Percentiles rank a stretch among this genome's conserved stretches.
phyloP scores from a whole-genome alignment of 345 rosid species.

The Mallotus nudiflorus region DNA sequence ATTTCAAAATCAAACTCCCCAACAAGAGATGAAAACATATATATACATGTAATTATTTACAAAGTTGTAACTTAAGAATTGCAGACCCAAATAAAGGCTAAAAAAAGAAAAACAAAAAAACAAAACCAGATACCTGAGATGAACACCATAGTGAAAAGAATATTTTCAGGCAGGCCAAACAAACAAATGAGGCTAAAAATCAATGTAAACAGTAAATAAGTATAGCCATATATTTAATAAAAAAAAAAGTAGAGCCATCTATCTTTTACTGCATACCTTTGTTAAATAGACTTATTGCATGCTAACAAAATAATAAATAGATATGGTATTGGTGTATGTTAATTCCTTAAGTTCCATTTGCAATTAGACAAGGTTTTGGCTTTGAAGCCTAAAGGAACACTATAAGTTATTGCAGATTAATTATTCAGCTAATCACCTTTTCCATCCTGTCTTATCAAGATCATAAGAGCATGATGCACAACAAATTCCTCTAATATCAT shows the following conservation, averaged over 20 bases:
- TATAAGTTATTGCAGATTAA: not conserved
- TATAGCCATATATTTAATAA: too few species aligned
- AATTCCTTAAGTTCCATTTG: not conserved
- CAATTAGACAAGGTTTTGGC: not conserved
- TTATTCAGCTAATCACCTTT: conserved; percentile 57
- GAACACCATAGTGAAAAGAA: too few species aligned
- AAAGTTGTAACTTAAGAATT: too few species aligned
- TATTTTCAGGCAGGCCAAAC: too few species aligned
- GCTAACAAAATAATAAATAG: not conserved
- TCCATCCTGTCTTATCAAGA: conserved; percentile 89
- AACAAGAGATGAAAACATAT: too few species aligned
- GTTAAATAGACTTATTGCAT: not conserved
- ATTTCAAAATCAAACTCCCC: too few species aligned
- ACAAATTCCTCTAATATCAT: conserved; percentile 68
- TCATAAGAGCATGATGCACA: conserved; percentile 97
- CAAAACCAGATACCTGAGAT: too few species aligned
- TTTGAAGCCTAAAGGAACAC: not conserved
- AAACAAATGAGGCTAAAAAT: too few species aligned
- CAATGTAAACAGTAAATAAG: too few species aligned
- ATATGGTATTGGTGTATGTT: not conserved
- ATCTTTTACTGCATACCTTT: not conserved
- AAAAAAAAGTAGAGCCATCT: not conserved
- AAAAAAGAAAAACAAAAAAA: too few species aligned
- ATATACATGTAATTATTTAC: too few species aligned
- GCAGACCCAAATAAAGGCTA: too few species aligned